Evolutionary conservation across 164 flowering plant genomes (phyloP), one percentile per base, ranked within the genome.

Genomic region (Vitis amurensis): DNA sequence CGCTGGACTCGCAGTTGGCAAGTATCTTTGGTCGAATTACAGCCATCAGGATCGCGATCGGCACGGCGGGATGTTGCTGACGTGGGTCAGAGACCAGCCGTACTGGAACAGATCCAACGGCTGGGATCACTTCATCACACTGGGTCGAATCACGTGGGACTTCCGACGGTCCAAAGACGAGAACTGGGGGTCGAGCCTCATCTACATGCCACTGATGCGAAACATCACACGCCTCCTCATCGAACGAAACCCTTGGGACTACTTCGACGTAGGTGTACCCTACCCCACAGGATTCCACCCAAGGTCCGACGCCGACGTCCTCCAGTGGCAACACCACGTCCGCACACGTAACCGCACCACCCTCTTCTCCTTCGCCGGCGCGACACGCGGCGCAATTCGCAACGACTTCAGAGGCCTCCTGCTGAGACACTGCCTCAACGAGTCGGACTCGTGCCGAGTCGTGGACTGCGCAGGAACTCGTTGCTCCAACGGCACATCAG

Each of bases 281-380:
- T 95, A 95, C 79, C 99, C 97, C 50, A 90, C 97, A 31, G 97
- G 92, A 27, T 94, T 94, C 80, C 98, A 94, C 86, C 97, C 98
- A n/a, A 44, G 79, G 2, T 76, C 91, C 12, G 81, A 61, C 58
- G 4, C 78, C 9, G 97, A 93, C 56, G 67, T 95, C n/a, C 16
- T 49, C 0, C 37, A 29, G 3, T 95, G 98, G 99, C 99, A 93
- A 78, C 60, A 68, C 1, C 84, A 68, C 74, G 91, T 90, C 11
- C 75, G 82, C 44, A 60, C 61, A 3, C 88, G 89, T 3, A 50
- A 27, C 17, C 89, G 98, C 1, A 30, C 53, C 4, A 70, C 78
- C 0, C 86, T 87, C 3, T 95, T 87, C 82, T 85, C 85, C 71
- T 95, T 93, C 78, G 99, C 91, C 31, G 99, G 99, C 0, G 97